Conservation (phyloP, 306 rosid species). For the Mimosa pudica region DNA sequence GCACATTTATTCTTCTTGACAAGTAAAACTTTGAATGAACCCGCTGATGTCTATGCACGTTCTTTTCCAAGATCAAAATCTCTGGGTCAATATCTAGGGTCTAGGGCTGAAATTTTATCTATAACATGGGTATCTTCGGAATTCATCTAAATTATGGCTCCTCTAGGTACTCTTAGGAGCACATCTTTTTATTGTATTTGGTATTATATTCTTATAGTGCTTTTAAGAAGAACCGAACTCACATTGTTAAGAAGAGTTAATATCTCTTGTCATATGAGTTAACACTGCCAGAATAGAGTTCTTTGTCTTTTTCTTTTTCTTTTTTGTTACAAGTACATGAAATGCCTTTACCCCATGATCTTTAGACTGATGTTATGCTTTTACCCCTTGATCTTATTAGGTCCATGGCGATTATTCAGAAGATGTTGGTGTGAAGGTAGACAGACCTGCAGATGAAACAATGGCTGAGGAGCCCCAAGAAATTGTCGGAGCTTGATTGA, state of each 20-base stretch:
- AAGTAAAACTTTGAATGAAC: not conserved
- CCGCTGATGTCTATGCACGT: not conserved
- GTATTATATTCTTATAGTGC: not conserved
- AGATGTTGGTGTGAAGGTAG: conserved; percentile 84
- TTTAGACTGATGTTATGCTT: not conserved
- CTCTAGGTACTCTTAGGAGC: not conserved
- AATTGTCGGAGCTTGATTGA: conserved; percentile 69
- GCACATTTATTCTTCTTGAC: not conserved
- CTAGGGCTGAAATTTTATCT: not conserved
- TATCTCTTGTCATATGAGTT: not conserved
- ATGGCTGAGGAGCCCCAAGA: conserved; percentile 57
- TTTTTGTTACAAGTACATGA: not conserved
- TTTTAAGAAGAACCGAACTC: not conserved
- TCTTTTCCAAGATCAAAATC: not conserved
- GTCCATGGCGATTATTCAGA: conserved; percentile 88
- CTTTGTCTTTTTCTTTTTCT: not conserved
- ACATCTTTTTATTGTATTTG: not conserved
- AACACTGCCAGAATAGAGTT: not conserved
- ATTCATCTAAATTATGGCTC: not conserved
- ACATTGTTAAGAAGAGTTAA: not conserved
- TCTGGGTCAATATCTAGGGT: not conserved
- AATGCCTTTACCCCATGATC: not conserved
- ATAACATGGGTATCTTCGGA: not conserved
- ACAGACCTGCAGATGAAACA: conserved; percentile 76
- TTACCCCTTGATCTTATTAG: conserved; percentile 35